Percentiles rank a stretch among this genome's conserved stretches.
Conservation (phyloP, 2,329 filamentous ascomycete species). For the Cercospora zeina region DNA sequence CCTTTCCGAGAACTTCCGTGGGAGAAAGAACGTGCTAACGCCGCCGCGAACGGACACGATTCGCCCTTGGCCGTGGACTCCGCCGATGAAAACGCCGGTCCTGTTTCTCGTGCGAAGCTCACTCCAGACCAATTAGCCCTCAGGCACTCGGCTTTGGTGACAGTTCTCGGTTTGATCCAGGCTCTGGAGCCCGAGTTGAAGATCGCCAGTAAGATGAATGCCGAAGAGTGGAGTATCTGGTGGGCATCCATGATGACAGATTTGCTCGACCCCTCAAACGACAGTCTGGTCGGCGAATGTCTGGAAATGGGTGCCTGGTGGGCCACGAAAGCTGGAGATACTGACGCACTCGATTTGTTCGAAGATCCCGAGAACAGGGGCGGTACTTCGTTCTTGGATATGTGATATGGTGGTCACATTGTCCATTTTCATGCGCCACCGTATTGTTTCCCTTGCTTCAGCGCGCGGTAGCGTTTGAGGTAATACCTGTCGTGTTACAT, state of each 20-base stretch:
- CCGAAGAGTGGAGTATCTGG: constrained; percentile 92
- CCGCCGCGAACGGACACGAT: constrained; percentile 28
- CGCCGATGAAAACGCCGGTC: constrained; percentile 16
- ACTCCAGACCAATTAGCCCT: constrained; percentile 65
- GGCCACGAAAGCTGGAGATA: constrained; percentile 52
- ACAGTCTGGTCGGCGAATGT: constrained; percentile 80
- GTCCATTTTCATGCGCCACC: constrained; percentile 6
- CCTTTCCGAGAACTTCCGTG: constrained; percentile 81
- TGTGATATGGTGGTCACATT: background rate
- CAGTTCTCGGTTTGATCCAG: constrained; percentile 79
- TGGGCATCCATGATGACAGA: constrained; percentile 83
- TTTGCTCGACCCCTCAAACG: constrained; percentile 70
- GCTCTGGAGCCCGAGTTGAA: constrained; percentile 79
- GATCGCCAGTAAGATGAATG: constrained; percentile 79
- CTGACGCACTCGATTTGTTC: constrained; percentile 5
- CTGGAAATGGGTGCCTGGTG: constrained; percentile 68
- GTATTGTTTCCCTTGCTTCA: constrained; percentile 63
- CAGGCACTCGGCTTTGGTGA: constrained; percentile 75
- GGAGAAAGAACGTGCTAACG: constrained; percentile 66
- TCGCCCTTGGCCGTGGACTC: constrained; percentile 29
- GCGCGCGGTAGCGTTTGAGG: constrained; percentile 82
- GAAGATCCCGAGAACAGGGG: constrained; percentile 10
- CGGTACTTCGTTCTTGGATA: constrained; percentile 5
- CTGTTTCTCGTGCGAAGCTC: constrained; percentile 11
- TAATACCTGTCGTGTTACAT: constrained; percentile 65